phyloP scores from a whole-genome alignment of 2,329 filamentous ascomycete species.

The Aspergillus versicolor region DNA sequence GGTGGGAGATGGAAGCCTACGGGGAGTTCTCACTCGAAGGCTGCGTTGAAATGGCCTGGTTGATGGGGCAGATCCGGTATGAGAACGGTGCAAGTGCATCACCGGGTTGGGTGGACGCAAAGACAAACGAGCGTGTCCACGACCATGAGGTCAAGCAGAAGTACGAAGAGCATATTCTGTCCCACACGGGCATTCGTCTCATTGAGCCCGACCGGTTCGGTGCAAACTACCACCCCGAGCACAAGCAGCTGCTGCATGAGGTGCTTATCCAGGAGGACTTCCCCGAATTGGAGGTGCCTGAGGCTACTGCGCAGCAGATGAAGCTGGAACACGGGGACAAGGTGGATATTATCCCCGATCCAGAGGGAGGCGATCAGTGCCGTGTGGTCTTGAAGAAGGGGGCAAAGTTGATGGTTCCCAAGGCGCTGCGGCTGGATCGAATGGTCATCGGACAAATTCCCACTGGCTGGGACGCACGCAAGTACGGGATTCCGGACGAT shows the following conservation, averaged over 20 bases:
- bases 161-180: constrained; percentile 95
- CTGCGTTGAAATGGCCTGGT: constrained; percentile 99
- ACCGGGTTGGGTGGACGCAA: constrained; percentile 92
- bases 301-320: constrained; percentile 97
- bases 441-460: constrained; percentile 96
- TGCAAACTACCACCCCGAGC: constrained; percentile 82
- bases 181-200: constrained; percentile 66
- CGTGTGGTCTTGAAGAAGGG: constrained; percentile 94
- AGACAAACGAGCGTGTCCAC: constrained; percentile 91
- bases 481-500: constrained; percentile 93
- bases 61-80: constrained; percentile 99
- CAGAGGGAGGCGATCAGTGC: constrained; percentile 65
- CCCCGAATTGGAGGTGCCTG: constrained; percentile 93
- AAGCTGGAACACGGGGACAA: constrained; percentile 95
- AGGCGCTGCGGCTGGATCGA: constrained; percentile 94
- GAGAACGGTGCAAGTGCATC: constrained; percentile 93
- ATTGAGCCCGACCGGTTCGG: constrained; percentile 97
- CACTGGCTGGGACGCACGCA: constrained; percentile 94
- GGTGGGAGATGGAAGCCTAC: constrained; percentile 99
- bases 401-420: constrained; percentile 90
- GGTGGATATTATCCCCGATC: constrained; percentile 89
- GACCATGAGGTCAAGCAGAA: constrained; percentile 97
- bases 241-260: constrained; percentile 77
- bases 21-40: constrained; percentile 97
- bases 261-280: constrained; percentile 96